Percentiles rank a stretch among this genome's conserved stretches.
These are phyloP conservation scores for Phascolomyces articulosus DNA, from an alignment of 371 early-diverging fungal species.

Conservation along the genomic window DNA sequence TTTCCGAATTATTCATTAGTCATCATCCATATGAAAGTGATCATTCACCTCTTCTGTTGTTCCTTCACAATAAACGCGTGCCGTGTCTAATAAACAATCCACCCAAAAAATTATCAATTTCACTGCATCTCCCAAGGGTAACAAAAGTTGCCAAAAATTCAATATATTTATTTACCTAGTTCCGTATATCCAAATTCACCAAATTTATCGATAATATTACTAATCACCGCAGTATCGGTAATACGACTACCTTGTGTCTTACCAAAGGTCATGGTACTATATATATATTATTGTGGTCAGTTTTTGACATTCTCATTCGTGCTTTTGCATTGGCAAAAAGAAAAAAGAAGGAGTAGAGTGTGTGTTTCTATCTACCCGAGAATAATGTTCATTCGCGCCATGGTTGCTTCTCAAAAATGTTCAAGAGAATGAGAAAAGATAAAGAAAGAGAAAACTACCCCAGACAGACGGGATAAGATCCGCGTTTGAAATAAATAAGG, in stretches of 20 bases:
- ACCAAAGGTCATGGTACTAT: constrained; percentile 19
- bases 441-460: no score
- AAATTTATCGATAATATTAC: constrained; percentile 45
- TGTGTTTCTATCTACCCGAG: constrained; percentile 16
- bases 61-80: constrained; percentile 47
- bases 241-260: constrained; percentile 31
- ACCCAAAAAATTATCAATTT: no score
- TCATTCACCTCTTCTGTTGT: constrained; percentile 50
- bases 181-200: constrained; percentile 45
- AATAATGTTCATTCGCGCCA: constrained; percentile 21
- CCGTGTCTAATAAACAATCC: no score
- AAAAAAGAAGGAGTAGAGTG: background rate
- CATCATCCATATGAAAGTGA: no score
- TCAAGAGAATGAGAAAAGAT: no score
- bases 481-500: no score
- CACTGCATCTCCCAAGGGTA: no score
- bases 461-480: no score
- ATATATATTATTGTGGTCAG: no score
- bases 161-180: constrained; percentile 26
- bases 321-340: no score
- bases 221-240: constrained; percentile 31
- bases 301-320: no score
- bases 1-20: background rate
- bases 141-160: no score
- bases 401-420: background rate